These are phyloP conservation scores for Camellia japonica DNA, from an alignment of 148 eudicot species.

Conservation along the genomic window DNA sequence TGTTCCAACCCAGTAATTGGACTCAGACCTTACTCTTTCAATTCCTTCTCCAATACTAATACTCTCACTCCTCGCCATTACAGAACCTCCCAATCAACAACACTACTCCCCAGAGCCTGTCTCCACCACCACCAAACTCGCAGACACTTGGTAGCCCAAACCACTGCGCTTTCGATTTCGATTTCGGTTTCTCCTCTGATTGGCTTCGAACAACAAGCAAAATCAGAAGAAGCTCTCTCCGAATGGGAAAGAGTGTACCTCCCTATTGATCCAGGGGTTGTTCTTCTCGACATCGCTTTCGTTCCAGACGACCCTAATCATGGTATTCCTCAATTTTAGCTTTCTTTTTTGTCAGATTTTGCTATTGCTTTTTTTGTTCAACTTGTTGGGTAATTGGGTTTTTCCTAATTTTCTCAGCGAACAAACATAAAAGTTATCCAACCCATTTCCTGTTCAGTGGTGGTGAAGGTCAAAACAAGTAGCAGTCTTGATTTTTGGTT, in stretches of 20 bases:
- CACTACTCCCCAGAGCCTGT: slow-evolving; percentile 8
- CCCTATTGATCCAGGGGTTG: slow-evolving; percentile 97
- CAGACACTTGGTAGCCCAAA: slow-evolving; percentile 26
- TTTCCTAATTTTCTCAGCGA: background rate
- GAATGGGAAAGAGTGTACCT: slow-evolving; percentile 90
- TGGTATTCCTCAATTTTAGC: slow-evolving; percentile 30
- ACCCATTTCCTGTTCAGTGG: background rate
- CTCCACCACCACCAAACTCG: slow-evolving; percentile 14
- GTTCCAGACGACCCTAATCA: slow-evolving; percentile 89
- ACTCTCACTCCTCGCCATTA: background rate
- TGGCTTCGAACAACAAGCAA: slow-evolving; percentile 26
- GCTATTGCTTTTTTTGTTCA: background rate
- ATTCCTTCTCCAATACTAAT: background rate
- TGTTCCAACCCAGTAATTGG: slow-evolving; percentile 9
- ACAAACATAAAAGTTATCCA: background rate
- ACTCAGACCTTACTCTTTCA: background rate
- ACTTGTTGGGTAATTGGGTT: background rate
- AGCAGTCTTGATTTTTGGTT: too few relatives aligned
- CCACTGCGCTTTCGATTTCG: slow-evolving; percentile 26
- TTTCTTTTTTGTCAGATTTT: background rate
- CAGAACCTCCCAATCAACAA: slow-evolving; percentile 5
- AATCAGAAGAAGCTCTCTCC: slow-evolving; percentile 55
- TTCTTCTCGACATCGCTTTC: slow-evolving; percentile 92
- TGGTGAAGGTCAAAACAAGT: background rate
- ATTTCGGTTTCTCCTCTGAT: slow-evolving; percentile 17